Percentiles rank a stretch among this genome's conserved stretches.
phyloP scores from a whole-genome alignment of 495 filamentous ascomycete genomes.

The Lasiosphaeris hirsuta region DNA sequence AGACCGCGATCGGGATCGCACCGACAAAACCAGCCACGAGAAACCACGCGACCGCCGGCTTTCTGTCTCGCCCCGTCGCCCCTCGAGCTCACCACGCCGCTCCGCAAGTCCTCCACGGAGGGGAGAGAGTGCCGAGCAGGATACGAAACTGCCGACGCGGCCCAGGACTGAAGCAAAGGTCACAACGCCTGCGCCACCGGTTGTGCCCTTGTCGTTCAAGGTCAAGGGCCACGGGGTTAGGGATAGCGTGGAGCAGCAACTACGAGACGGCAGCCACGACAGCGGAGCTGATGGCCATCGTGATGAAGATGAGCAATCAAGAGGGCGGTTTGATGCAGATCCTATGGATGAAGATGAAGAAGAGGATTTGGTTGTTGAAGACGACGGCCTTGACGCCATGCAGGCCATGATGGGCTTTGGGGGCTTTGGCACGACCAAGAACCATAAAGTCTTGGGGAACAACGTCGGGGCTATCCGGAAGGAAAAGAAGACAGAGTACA shows the following conservation, averaged over 20 bases:
- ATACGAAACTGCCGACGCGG: constrained; percentile 24
- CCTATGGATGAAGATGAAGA: constrained; percentile 47
- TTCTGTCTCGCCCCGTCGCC: constrained; percentile 21
- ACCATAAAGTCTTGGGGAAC: constrained; percentile 88
- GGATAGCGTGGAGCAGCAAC: constrained; percentile 23
- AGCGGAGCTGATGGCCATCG: constrained; percentile 15
- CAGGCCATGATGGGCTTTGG: constrained; percentile 83
- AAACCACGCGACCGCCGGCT: constrained; percentile 12
- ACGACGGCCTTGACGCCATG: constrained; percentile 74
- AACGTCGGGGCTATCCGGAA: constrained; percentile 79
- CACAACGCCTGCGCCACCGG: constrained; percentile 37
- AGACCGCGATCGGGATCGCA: constrained; percentile 12
- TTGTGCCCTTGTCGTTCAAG: constrained; percentile 34
- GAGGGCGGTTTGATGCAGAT: constrained; percentile 32
- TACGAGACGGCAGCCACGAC: constrained; percentile 11
- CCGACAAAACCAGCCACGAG: constrained; percentile 17
- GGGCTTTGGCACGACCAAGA: constrained; percentile 80
- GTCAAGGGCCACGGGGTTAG: constrained; percentile 38
- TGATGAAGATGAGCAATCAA: constrained; percentile 17
- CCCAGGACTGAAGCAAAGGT: constrained; percentile 29
- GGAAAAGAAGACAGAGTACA: constrained; percentile 93
- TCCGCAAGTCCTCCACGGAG: constrained; percentile 14
- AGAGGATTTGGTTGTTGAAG: constrained; percentile 50
- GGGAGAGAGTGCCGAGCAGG: constrained; percentile 9
- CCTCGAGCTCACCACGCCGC: constrained; percentile 29